Base-by-base conservation (phyloP, 2,329 filamentous ascomycete genomes). In the Metarhizium brunneum region DNA sequence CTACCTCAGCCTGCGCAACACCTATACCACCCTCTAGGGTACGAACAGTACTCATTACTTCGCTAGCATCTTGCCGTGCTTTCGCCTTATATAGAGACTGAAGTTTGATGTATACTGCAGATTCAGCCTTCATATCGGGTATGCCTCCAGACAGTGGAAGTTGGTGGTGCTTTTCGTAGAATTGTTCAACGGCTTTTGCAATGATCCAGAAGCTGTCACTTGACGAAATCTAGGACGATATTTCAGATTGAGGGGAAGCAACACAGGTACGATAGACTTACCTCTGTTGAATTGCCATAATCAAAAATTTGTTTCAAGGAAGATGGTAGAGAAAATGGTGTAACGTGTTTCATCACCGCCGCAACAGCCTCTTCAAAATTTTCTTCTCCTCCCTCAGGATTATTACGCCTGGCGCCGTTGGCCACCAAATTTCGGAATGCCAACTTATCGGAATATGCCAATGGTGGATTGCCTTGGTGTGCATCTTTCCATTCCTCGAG, bases 121-220 rank as follows among this genome's bases (percentile, higher is more conserved):
- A 96, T 66, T 92, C 83, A 2, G 94, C 91, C 75, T 99, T 99
- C 94, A 99, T 99, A 69, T 99, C 94, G 2, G 95, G 94, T 2
- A 99, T 76, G 3, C 87, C 85, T 13, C 94, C 95, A 0, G 92
- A 87, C 0, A 99, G 76, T 16, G 94, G 94, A 5, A 99, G 78
- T 32, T 86, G 79, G 7, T 79, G 74, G 66, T 96, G 84, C 54
- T 83, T 83, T 10, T 80, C 70, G 69, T 92, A 86, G 69, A 99
- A 99, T 20, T 79, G 67, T 58, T 84, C 84, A 55, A 97, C 78
- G 0, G 92, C 92, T 55, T 84, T 80, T 8, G 89, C 88, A 62
- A 96, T 92, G 58, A 92, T 73, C 94, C 95, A 99, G 73, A 99
- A 97, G 56, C 81, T 82, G 0, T 80, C 55, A 58, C 52, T 70